Percentiles rank a stretch among this genome's conserved stretches.
Conservation (phyloP, 129 eudicot species). For the Silybum marianum region DNA sequence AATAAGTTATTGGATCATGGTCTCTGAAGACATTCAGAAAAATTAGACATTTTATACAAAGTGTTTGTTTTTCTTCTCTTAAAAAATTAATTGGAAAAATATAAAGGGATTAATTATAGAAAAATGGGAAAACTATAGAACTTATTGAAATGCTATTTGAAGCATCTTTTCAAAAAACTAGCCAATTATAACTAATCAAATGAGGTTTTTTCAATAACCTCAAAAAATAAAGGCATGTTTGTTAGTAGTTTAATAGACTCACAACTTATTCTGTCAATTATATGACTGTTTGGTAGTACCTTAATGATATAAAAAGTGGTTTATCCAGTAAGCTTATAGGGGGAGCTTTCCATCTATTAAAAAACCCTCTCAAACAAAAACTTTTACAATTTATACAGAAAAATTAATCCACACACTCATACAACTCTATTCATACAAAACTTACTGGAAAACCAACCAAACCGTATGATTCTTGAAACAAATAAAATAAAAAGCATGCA, state of each 20-base stretch:
- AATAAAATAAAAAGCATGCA: constrained; percentile 7
- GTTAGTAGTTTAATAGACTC: too few relatives aligned
- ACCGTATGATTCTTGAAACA: background rate
- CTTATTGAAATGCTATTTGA: background rate
- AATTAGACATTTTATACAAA: background rate
- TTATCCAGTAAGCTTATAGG: background rate
- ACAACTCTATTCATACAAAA: background rate
- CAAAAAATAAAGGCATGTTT: too few relatives aligned
- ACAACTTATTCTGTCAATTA: too few relatives aligned
- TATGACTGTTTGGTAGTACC: background rate
- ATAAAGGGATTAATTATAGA: background rate
- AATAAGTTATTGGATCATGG: too few relatives aligned
- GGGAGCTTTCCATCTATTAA: background rate
- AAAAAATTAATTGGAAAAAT: background rate
- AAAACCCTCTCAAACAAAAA: background rate
- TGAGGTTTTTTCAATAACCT: too few relatives aligned
- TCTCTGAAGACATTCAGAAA: too few relatives aligned
- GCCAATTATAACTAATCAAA: too few relatives aligned
- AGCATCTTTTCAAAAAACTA: background rate
- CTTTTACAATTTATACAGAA: too few relatives aligned
- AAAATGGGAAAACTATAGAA: background rate
- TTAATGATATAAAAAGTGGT: background rate
- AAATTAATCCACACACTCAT: background rate
- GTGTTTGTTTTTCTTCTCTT: background rate
- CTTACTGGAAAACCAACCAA: background rate